phyloP scores from a whole-genome alignment of 345 rosid genomes.

The Citrus reticulata region DNA sequence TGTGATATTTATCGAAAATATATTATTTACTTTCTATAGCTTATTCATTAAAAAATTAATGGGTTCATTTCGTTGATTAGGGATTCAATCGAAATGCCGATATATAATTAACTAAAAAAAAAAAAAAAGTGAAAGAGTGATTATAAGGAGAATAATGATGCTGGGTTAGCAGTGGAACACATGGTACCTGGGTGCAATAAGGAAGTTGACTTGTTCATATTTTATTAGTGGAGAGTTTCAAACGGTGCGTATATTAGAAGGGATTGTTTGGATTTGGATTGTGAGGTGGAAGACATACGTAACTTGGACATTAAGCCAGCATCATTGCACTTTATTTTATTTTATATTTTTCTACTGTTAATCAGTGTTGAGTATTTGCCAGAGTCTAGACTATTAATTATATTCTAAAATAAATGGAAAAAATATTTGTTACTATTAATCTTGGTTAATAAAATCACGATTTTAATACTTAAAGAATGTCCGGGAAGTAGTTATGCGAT shows the following conservation, averaged over 20 bases:
- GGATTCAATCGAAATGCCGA: neutral
- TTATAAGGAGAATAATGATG: neutral
- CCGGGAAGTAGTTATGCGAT: neutral
- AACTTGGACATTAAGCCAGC: constrained; percentile 20
- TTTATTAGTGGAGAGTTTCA: neutral
- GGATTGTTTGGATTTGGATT: neutral
- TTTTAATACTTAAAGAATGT: neutral
- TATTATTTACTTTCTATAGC: too few relatives aligned
- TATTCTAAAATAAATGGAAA: neutral
- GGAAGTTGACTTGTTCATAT: neutral
- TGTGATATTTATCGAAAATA: too few relatives aligned
- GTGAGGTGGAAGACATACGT: constrained; percentile 12
- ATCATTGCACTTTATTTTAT: constrained; percentile 5
- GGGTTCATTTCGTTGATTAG: too few relatives aligned
- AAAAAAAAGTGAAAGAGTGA: neutral
- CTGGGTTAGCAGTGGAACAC: neutral
- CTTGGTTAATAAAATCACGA: neutral
- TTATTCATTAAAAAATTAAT: too few relatives aligned
- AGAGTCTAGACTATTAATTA: neutral
- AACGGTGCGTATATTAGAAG: neutral
- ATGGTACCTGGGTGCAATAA: neutral
- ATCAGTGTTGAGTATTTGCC: neutral
- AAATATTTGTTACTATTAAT: too few relatives aligned
- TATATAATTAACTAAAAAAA: neutral
- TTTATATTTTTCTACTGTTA: neutral